Evolutionary conservation across 768 basidiomycete genomes (phyloP), one percentile per base, ranked within the genome.

Genomic region (Kockovaella imperatae): DNA sequence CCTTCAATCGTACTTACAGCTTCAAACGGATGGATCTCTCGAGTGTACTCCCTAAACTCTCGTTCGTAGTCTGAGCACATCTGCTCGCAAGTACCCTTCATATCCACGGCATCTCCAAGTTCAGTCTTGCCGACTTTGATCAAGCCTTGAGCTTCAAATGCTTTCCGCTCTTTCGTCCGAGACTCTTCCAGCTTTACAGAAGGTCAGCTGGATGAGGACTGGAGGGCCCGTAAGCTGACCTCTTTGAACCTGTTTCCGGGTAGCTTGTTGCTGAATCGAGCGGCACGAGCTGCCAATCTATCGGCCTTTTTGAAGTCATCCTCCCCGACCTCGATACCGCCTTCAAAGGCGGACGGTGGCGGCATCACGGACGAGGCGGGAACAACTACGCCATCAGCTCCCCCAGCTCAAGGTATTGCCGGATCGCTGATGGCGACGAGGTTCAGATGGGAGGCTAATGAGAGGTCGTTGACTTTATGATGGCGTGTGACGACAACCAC

Each of bases 21-120:
- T 47, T 65, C 64, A 30, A 59, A 51, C 20, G 52, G 61, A 43
- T 85, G 83, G 1, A 96, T 76, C 57, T 88, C 86, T 67, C 86
- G 86, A 67, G 90, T 86, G 52, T 83, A 78, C 68, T 96, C 88
- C 30, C 93, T 78, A 55, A 88, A 78, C 68, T 93, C 90, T 23
- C 86, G 78, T 70, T 97, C 93, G 62, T 87, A 95, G 34, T 84
- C 80, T 2, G 91, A 90, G 66, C 91, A 96, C 89, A 96, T 95
- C 52, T 86, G 83, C 74, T 77, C 73, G 63, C 93, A 97, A 1
- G 88, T 91, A 20, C 91, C 91, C 13, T 86, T 80, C 67, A 96
- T 83, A n/a, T 83, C 83, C 47, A 91, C 89, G 15, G 91, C 90
- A 55, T 93, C 83, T 57, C 86, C 86, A 2, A 95, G 83, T 2